Evolutionary conservation across 164 flowering plant genomes (phyloP).

Genomic region (Macadamia integrifolia): DNA sequence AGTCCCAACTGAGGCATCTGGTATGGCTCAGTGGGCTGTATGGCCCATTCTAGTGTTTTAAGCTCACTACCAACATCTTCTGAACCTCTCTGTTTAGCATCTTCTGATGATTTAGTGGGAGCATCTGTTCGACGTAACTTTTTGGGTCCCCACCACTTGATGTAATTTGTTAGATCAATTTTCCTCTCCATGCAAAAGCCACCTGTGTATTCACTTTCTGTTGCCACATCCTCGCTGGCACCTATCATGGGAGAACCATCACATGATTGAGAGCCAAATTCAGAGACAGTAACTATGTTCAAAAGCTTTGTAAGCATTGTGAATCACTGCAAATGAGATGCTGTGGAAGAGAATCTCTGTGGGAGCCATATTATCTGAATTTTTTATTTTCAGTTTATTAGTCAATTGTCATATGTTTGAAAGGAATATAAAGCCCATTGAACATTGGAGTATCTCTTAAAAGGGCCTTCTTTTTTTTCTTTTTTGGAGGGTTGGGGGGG

Average conservation of each 20-base stretch:
- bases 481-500: too few relatives aligned
- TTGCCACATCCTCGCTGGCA: slow-evolving; percentile 58
- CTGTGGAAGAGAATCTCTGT: not conserved
- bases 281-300: not conserved
- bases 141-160: slow-evolving; percentile 90
- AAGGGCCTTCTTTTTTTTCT: too few relatives aligned
- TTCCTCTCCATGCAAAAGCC: slow-evolving; percentile 68
- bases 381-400: too few relatives aligned
- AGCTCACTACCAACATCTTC: slow-evolving; percentile 67
- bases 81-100: slow-evolving; percentile 36
- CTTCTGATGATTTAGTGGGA: slow-evolving; percentile 45
- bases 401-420: not conserved
- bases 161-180: slow-evolving; percentile 74
- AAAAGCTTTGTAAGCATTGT: not conserved
- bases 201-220: slow-evolving; percentile 59
- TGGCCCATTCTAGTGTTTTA: slow-evolving; percentile 47
- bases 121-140: slow-evolving; percentile 50
- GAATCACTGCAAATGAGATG: not conserved
- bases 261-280: slow-evolving; percentile 3
- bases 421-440: not conserved
- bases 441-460: too few relatives aligned
- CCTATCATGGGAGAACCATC: slow-evolving; percentile 17
- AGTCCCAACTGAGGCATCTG: slow-evolving; percentile 77
- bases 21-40: slow-evolving; percentile 79
- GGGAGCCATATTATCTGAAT: not conserved